These are phyloP conservation scores for Petrea volubilis DNA, from an alignment of 257 asterid genomes.

Conservation along the genomic window DNA sequence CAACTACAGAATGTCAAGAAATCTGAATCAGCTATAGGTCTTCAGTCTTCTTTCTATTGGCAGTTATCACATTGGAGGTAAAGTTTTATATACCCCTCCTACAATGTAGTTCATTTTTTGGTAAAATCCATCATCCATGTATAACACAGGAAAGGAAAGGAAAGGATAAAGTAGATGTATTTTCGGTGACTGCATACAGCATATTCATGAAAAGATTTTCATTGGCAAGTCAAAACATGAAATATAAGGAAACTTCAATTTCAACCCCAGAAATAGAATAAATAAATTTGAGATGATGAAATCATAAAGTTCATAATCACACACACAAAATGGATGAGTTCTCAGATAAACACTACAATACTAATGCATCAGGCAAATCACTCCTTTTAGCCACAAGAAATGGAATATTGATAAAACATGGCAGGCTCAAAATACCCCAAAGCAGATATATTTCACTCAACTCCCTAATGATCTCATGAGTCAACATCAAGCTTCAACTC, in stretches of 20 bases:
- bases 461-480: background rate
- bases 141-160: background rate
- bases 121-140: background rate
- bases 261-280: background rate
- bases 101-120: background rate
- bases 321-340: background rate
- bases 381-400: background rate
- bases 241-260: background rate
- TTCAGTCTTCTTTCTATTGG: background rate
- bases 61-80: background rate
- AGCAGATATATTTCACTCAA: slow-evolving; percentile 9
- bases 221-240: background rate
- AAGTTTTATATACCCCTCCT: background rate
- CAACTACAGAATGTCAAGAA: background rate
- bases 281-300: background rate
- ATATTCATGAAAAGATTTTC: background rate
- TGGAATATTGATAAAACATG: background rate
- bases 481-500: slow-evolving; percentile 2
- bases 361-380: background rate
- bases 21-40: background rate
- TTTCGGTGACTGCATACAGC: background rate
- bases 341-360: background rate
- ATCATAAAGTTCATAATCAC: background rate
- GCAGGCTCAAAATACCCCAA: background rate
- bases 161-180: background rate